These are phyloP conservation scores for Citrus sinensis DNA, from an alignment of 345 rosid species.

Conservation along the genomic window DVS_A1.0 CM039163.1:47607001-47607500, in stretches of 20 bases:
- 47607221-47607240: constrained; percentile 20
- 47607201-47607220: constrained; percentile 31
- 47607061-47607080: constrained; percentile 54
- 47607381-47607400: no score
- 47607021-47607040: constrained; percentile 55
- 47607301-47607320: neutral
- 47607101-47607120: constrained; percentile 51
- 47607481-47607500: neutral
- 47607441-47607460: neutral
- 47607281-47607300: neutral
- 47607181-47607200: constrained; percentile 14
- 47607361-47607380: constrained; percentile 4
- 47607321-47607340: neutral
- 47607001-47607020: constrained; percentile 65
- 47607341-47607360: constrained; percentile 6
- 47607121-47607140: constrained; percentile 36
- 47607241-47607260: neutral
- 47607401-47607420: neutral
- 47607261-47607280: neutral
- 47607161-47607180: constrained; percentile 12
- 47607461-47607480: constrained; percentile 6
- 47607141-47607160: constrained; percentile 22
- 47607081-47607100: constrained; percentile 48
- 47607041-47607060: constrained; percentile 49
- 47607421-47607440: neutral